Base-by-base conservation (phyloP, 2,329 filamentous ascomycete genomes). In the Xylariomycetidae sp. region DNA sequence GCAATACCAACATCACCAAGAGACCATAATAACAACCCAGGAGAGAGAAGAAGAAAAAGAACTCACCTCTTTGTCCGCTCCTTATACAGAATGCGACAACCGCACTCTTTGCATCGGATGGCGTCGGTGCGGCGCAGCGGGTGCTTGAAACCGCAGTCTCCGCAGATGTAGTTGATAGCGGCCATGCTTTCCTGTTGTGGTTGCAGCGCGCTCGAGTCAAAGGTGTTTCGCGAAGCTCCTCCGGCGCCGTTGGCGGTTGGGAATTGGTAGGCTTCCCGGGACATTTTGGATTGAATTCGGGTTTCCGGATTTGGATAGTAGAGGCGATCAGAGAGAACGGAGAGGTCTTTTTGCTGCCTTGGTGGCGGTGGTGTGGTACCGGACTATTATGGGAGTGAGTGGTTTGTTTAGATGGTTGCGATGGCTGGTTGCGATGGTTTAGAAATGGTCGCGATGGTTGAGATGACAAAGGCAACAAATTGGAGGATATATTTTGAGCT, bases 51-150 rank as follows among this genome's bases (percentile, higher is more conserved):
- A 13, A 27, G 20, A 29, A 29, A 27, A 32, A 18, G 32, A 39
- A 67, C 83, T 64, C 61, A 96, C 92, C 92, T 80, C 74, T 94
- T 96, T 27, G 92, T 98, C 57, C 92, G 70, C 77, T 96, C 87
- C 77, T 98, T 98, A 67, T 97, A 97, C 48, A 98, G 67, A 41
- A 98, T 88, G 46, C 92, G 82, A 55, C 95, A 92, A 6, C 92
- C 92, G 62, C 92, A 98, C 65, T 89, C 85, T 62, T 86, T 85
- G 72, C 88, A 95, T 17, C 87, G 75, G 48, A 94, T 90, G 20
- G 83, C 80, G 53, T 92, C 87, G 42, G 80, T 82, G 48, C 82
- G 77, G 62, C 84, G 83, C 49, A 94, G 69, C 13, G 76, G 72
- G 27, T 90, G 85, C 50, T 85, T 82, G 42, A 77, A 71, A 39